Evolutionary conservation across 306 rosid species (phyloP), one percentile per base, ranked within the genome.

Genomic region (Datisca glomerata): DNA sequence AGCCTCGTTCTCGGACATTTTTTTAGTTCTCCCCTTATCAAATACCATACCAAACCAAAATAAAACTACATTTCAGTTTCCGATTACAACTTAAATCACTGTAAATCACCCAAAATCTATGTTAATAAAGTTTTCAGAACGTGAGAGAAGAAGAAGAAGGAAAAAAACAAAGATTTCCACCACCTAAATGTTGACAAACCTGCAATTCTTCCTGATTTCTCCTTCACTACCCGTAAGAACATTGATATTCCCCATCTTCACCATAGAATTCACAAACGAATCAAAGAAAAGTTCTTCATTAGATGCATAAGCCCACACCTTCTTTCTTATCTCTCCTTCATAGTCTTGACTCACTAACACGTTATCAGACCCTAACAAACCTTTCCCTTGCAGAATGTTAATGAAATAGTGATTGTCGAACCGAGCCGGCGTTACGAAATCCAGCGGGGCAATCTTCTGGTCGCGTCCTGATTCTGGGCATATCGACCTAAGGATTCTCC

Each of bases 241-340:
- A 49, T 79, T 72, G 50, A 87, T 87, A 35, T 60, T 83, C 16
- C 94, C 94, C 97, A 87, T 87, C 68, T 79, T 87, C 41, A 83
- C 43, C 40, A 87, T 60, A 7, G 97, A 87, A 6, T 60, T 65
- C 3, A 66, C 79, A 65, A 74, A 87, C 9, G 94, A 74, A 23
- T 28, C 64, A 53, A 83, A 87, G 68, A 83, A 87, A 43, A 46
- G 65, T 8, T 72, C 18, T 44, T 74, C 60, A 20, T 83, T 65
- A 7, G 87, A 67, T 14, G 97, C 97, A 60, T 59, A 87, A 21
- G 58, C 65, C 89, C 72, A 72, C 38, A 74, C 94, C 51, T 32
- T 58, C 41, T 64, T 9, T 25, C n/a, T 55, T 7, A 87, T 70
- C 18, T 40, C 46, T 21, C 85, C 86, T 31, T 72, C 73, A 2